phyloP scores from a whole-genome alignment of 2,329 filamentous ascomycete genomes.

The Niveomyces coronatus region DNA sequence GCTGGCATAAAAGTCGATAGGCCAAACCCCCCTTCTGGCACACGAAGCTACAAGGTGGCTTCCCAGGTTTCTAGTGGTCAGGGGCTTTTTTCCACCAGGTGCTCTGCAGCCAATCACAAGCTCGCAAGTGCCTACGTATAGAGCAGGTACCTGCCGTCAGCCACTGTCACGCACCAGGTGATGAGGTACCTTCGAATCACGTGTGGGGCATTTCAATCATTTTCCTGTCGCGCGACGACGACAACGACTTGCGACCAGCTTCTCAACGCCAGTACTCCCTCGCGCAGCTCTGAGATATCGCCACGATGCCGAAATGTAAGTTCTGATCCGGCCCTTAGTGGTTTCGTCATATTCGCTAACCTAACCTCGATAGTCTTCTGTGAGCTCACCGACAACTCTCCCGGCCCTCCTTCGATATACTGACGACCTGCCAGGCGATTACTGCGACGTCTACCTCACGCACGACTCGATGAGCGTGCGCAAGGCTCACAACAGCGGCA shows the following conservation, averaged over 20 bases:
- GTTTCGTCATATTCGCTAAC: no score
- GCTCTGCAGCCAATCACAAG: slow-evolving; percentile 7
- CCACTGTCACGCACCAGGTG: neutral
- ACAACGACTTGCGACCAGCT: neutral
- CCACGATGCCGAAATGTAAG: slow-evolving; percentile 83
- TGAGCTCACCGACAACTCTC: slow-evolving; percentile 12
- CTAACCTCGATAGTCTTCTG: slow-evolving; percentile 19
- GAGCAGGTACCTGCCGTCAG: neutral
- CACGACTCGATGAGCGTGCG: slow-evolving; percentile 99
- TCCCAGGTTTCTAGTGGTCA: no score
- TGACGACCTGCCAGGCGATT: slow-evolving; percentile 51
- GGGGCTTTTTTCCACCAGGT: neutral
- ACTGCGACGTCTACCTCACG: slow-evolving; percentile 99
- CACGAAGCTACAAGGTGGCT: slow-evolving; percentile 6
- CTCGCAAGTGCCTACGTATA: neutral
- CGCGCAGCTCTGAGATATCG: slow-evolving; percentile 1
- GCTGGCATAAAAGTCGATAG: no score
- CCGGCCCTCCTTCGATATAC: neutral
- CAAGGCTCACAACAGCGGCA: slow-evolving; percentile 93
- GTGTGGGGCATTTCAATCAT: slow-evolving; percentile 9
- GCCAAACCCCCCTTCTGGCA: no score
- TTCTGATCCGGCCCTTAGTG: slow-evolving; percentile 16
- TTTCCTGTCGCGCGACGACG: slow-evolving; percentile 8
- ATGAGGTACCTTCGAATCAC: slow-evolving; percentile 6
- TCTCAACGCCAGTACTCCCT: slow-evolving; percentile 6